phyloP scores from a whole-genome alignment of 768 basidiomycete genomes.

The Gloeophyllum trabeum region DNA sequence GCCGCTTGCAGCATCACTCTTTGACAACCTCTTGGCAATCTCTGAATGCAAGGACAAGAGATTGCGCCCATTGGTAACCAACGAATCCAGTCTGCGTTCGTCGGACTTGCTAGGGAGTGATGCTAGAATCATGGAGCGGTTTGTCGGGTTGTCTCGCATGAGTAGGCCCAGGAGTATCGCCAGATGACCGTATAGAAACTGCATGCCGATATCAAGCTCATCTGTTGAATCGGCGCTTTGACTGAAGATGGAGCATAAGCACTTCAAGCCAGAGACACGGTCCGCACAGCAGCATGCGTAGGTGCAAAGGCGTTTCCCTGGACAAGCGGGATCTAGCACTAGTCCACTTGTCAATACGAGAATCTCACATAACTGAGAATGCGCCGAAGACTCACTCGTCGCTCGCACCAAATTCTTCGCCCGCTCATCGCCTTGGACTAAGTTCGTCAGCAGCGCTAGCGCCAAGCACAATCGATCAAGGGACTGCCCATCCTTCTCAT shows the following conservation, averaged over 20 bases:
- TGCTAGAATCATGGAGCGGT: constrained; percentile 20
- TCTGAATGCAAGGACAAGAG: too few species aligned
- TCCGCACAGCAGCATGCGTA: constrained; percentile 40
- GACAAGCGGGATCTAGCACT: constrained; percentile 46
- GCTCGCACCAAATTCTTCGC: constrained; percentile 34
- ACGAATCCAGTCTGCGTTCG: too few species aligned
- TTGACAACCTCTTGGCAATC: too few species aligned
- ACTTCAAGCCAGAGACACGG: constrained; percentile 33
- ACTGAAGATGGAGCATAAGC: constrained; percentile 38
- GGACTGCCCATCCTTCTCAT: constrained; percentile 19
- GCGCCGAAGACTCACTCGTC: constrained; percentile 37
- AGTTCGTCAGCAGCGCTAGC: constrained; percentile 65
- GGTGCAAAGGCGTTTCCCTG: constrained; percentile 36
- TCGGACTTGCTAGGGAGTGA: too few species aligned
- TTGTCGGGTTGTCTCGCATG: constrained; percentile 20
- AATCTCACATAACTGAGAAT: too few species aligned
- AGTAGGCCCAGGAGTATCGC: constrained; percentile 60
- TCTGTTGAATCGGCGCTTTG: constrained; percentile 21
- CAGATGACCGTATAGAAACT: constrained; percentile 59
- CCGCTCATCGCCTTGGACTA: constrained; percentile 49
- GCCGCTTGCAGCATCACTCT: too few species aligned
- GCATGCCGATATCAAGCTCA: constrained; percentile 15
- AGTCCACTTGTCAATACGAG: too few species aligned
- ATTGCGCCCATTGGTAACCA: too few species aligned
- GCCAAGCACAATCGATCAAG: constrained; percentile 70